Percentiles rank a stretch among this genome's conserved stretches.
Evolutionary conservation across 805 yeast genomes (phyloP).

Genomic region (Kuraishia molischiana): DNA sequence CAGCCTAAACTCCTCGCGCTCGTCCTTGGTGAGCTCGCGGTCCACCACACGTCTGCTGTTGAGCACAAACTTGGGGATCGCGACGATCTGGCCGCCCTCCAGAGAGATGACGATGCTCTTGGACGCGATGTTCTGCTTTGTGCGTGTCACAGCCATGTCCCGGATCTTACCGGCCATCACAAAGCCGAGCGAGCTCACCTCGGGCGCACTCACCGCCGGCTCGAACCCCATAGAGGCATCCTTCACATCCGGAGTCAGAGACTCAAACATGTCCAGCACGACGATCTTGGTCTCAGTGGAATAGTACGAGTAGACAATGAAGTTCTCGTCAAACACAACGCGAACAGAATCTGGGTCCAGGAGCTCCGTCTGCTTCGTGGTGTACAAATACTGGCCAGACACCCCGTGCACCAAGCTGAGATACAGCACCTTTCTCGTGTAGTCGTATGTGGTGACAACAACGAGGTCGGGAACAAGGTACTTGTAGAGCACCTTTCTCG

Average conservation of each 20-base stretch:
- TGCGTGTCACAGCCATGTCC: constrained; percentile 40
- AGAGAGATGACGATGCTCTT: constrained; percentile 56
- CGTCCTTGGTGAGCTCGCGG: constrained; percentile 37
- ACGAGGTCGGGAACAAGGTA: constrained; percentile 66
- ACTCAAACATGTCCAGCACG: constrained; percentile 75
- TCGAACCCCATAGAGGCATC: constrained; percentile 22
- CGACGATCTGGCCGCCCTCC: constrained; percentile 49
- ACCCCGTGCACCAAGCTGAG: constrained; percentile 56
- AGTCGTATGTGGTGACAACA: constrained; percentile 35
- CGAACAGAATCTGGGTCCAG: constrained; percentile 32
- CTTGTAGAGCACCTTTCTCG: constrained; percentile 72
- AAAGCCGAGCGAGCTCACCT: constrained; percentile 45
- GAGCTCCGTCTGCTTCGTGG: constrained; percentile 27
- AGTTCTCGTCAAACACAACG: constrained; percentile 70
- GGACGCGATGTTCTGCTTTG: constrained; percentile 58
- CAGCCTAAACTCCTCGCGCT: constrained; percentile 48
- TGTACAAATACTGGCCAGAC: constrained; percentile 53
- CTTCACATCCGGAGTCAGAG: constrained; percentile 40
- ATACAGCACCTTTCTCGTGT: constrained; percentile 20
- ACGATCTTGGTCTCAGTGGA: constrained; percentile 42
- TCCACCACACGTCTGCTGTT: constrained; percentile 63
- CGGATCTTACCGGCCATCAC: constrained; percentile 50
- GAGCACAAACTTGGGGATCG: constrained; percentile 60
- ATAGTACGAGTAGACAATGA: constrained; percentile 64
- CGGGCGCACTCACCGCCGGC: constrained; percentile 34